Evolutionary conservation across 169 alveolate genomes (phyloP).

Genomic region (Cryptosporidium tyzzeri): DNA sequence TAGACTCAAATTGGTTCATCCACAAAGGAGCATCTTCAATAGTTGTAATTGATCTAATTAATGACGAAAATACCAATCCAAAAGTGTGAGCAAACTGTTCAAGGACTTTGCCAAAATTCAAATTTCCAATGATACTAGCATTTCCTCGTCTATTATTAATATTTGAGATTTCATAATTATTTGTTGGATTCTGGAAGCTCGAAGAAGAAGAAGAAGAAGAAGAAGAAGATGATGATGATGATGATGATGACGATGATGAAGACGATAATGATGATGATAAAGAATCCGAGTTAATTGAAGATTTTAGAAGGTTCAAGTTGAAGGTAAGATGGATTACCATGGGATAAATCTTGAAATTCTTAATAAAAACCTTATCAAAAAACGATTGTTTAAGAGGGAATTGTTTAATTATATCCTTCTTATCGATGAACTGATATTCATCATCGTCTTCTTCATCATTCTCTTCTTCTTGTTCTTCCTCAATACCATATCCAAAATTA

Average conservation of each 20-base stretch:
- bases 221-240: background rate
- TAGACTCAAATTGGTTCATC: constrained; percentile 62
- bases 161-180: background rate
- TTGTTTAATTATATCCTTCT: constrained; percentile 46
- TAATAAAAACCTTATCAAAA: constrained; percentile 9
- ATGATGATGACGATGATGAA: background rate
- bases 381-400: constrained; percentile 43
- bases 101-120: constrained; percentile 35
- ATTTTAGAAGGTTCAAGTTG: constrained; percentile 39
- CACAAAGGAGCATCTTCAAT: constrained; percentile 75
- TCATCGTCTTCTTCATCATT: background rate
- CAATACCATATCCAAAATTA: too few species aligned
- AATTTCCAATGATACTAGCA: background rate
- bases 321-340: constrained; percentile 67
- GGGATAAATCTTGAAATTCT: constrained; percentile 56
- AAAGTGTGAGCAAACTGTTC: constrained; percentile 66
- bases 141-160: background rate
- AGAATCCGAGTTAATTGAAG: background rate
- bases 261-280: background rate
- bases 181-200: background rate
- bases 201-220: background rate
- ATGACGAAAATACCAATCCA: constrained; percentile 56
- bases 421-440: constrained; percentile 18
- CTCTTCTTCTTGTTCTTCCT: background rate
- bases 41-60: constrained; percentile 64